phyloP scores from a whole-genome alignment of 371 early-diverging fungal genomes.

The Rhizopus microsporus region DNA sequence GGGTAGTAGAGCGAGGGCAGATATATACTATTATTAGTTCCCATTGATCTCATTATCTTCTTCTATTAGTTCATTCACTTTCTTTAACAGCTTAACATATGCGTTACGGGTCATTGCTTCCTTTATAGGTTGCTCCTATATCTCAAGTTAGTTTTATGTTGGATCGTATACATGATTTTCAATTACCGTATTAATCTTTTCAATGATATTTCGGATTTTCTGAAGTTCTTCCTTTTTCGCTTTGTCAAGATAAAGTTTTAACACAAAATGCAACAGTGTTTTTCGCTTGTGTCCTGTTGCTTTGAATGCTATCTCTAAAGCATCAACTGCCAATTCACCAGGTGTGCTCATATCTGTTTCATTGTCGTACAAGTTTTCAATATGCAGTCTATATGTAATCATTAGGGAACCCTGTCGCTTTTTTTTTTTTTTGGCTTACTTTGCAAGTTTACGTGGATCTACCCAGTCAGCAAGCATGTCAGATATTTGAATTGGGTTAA shows the following conservation, averaged over 20 bases:
- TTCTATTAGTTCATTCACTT: background rate
- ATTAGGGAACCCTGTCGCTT: background rate
- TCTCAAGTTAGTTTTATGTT: background rate
- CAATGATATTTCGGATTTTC: constrained; percentile 26
- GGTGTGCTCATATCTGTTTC: constrained; percentile 35
- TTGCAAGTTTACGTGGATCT: constrained; percentile 51
- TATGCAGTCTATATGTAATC: constrained; percentile 5
- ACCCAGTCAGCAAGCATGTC: constrained; percentile 65
- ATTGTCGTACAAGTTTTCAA: constrained; percentile 9
- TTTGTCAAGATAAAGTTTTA: constrained; percentile 38
- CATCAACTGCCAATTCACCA: constrained; percentile 41
- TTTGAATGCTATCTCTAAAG: constrained; percentile 38
- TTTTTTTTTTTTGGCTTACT: constrained; percentile 27
- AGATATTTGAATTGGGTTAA: constrained; percentile 52
- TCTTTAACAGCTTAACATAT: background rate
- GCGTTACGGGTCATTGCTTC: constrained; percentile 10
- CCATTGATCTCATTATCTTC: background rate
- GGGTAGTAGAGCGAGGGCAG: too few relatives aligned
- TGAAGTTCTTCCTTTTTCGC: constrained; percentile 24
- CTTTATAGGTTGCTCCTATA: constrained; percentile 11
- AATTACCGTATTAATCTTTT: constrained; percentile 37
- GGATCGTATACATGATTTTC: background rate
- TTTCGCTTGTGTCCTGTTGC: constrained; percentile 28
- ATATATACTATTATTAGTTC: too few relatives aligned
- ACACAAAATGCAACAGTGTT: constrained; percentile 40